Evolutionary conservation across 2,329 filamentous ascomycete genomes (phyloP), one percentile per base, ranked within the genome.

Genomic region (Xylariaceae sp.): DNA sequence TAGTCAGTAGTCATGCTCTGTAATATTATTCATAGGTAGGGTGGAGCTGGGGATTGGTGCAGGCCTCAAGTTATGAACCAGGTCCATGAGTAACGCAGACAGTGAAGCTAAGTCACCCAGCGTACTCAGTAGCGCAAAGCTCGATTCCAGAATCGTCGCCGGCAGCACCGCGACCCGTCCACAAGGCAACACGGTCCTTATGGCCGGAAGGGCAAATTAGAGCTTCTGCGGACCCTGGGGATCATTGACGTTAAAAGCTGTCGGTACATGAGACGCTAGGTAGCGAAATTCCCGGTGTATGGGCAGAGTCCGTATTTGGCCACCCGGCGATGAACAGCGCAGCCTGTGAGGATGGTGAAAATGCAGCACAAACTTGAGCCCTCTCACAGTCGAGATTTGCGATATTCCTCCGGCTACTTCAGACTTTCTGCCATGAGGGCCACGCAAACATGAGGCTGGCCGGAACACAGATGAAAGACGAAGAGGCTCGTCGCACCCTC

Each of bases 21-120:
- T 30, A 4, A 21, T 27, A 20, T 5, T 1, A n/a, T 18, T 6
- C 8, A 30, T 2, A 13, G 7, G n/a, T 11, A 30, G 2, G 2
- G n/a, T n/a, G n/a, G n/a, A n/a, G n/a, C n/a, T n/a, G n/a, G n/a
- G n/a, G n/a, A n/a, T n/a, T n/a, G n/a, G n/a, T n/a, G n/a, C n/a
- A n/a, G n/a, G 26, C 3, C 2, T 29, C 6, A 6, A 21, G 13
- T 5, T 3, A 41, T 42, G 16, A 18, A 52, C 49, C 29, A 2
- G 48, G 53, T 20, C 81, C 81, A 61, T 84, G 81, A n/a, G 79
- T 74, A 10, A 84, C 72, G 60, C 84, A 84, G 5, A 84, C 69
- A 3, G 81, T 77, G 57, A 78, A 84, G 46, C 77, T 81, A 54
- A 84, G 76, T 26, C 75, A 73, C 11, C 78, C 81, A 15, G 79